phyloP scores from a whole-genome alignment of 805 yeast species.

The Diddensiella transvaalensis region DNA sequence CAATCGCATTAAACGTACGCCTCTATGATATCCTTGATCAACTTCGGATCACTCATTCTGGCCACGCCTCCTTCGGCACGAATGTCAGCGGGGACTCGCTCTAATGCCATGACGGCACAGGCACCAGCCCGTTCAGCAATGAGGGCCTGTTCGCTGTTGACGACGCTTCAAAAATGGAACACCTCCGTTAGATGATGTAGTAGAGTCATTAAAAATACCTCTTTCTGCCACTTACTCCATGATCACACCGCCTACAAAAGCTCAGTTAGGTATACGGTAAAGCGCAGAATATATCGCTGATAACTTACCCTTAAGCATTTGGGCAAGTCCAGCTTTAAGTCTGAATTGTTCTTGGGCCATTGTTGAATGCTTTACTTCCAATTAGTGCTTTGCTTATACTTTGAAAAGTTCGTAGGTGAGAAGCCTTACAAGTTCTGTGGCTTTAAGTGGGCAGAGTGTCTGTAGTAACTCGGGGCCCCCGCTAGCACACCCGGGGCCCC shows the following conservation, averaged over 20 bases:
- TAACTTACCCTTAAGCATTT: constrained; percentile 73
- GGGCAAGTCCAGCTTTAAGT: constrained; percentile 74
- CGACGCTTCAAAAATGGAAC: constrained; percentile 52
- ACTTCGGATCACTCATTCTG: constrained; percentile 79
- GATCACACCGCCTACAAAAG: constrained; percentile 36
- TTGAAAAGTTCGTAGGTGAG: too few relatives aligned
- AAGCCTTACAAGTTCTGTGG: too few relatives aligned
- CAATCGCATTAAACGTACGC: constrained; percentile 31
- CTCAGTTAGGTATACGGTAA: constrained; percentile 2
- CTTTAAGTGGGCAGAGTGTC: too few relatives aligned
- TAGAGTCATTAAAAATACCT: too few relatives aligned
- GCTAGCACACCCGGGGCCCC: too few relatives aligned
- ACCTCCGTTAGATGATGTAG: neutral
- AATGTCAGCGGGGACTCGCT: constrained; percentile 82
- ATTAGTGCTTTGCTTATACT: too few relatives aligned
- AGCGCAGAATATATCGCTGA: too few relatives aligned
- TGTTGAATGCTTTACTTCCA: neutral
- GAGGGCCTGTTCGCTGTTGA: constrained; percentile 72
- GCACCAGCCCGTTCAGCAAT: constrained; percentile 85
- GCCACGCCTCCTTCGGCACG: constrained; percentile 78
- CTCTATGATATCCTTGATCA: constrained; percentile 71
- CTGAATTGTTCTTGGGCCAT: constrained; percentile 18
- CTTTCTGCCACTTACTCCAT: constrained; percentile 40
- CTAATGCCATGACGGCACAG: constrained; percentile 86
- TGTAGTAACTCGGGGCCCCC: too few relatives aligned